Evolutionary conservation across 2,329 filamentous ascomycete species (phyloP).

Genomic region (Apiospora kogelbergensis): DNA sequence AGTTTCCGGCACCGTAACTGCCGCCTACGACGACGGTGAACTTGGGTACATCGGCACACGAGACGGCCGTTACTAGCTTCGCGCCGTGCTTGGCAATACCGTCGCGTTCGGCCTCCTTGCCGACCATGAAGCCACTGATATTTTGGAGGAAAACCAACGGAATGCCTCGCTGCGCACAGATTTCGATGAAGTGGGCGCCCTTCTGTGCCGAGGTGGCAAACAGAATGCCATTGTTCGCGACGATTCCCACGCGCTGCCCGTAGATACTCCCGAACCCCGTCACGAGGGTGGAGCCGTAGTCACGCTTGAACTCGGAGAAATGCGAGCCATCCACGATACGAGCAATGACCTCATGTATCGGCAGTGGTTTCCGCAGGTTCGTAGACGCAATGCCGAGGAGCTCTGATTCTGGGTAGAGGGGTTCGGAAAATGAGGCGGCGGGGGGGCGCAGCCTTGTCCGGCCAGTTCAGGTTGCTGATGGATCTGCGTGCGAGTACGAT

Average conservation of each 20-base stretch:
- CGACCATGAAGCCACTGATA: conserved; percentile 98
- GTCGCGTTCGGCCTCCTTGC: conserved; percentile 84
- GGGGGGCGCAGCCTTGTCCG: conserved; percentile 45
- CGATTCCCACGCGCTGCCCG: conserved; percentile 85
- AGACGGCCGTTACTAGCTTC: conserved; percentile 93
- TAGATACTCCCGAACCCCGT: conserved; percentile 91
- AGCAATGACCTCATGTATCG: conserved; percentile 87
- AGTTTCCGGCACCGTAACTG: conserved; percentile 92
- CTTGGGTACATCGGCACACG: conserved; percentile 92
- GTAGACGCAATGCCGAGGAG: conserved; percentile 86
- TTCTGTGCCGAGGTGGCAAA: conserved; percentile 89
- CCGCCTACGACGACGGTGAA: conserved; percentile 96
- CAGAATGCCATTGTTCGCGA: conserved; percentile 95
- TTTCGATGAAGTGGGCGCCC: conserved; percentile 94
- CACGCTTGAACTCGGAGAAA: conserved; percentile 92
- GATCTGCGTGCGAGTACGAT: conserved; percentile 81
- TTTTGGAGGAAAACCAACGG: conserved; percentile 95
- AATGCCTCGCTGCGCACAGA: conserved; percentile 86
- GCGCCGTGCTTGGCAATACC: conserved; percentile 98
- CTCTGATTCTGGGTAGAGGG: conserved; percentile 76
- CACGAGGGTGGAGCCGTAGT: conserved; percentile 85
- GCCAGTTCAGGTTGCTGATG: conserved; percentile 89
- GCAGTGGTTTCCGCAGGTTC: conserved; percentile 82
- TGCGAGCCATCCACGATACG: conserved; percentile 87
- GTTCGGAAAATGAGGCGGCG: conserved; percentile 62